Conservation (phyloP, 1,284 basidiomycete genomes). For the Chiua sp. region DNA sequence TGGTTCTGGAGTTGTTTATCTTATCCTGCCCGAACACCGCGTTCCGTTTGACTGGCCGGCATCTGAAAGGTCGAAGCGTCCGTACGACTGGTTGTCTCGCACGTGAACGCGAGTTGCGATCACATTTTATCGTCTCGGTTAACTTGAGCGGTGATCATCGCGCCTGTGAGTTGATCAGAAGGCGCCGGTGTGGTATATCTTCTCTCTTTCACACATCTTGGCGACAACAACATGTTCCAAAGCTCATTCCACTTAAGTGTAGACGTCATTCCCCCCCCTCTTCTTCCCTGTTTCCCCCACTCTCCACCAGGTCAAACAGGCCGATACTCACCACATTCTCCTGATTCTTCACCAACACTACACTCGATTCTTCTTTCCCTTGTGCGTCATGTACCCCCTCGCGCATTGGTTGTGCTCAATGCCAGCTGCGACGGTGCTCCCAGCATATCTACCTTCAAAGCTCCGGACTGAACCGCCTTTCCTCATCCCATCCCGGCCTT, state of each 20-base stretch:
- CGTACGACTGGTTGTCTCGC: slow-evolving; percentile 83
- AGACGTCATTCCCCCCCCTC: slow-evolving; percentile 68
- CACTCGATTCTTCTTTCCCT: slow-evolving; percentile 45
- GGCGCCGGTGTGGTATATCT: slow-evolving; percentile 74
- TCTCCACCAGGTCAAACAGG: not conserved
- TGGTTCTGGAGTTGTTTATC: slow-evolving; percentile 19
- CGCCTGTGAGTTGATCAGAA: slow-evolving; percentile 50
- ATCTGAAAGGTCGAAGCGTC: slow-evolving; percentile 78
- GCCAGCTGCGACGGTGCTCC: slow-evolving; percentile 55
- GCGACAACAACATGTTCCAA: slow-evolving; percentile 19
- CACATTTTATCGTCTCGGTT: slow-evolving; percentile 77
- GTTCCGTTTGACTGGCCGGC: slow-evolving; percentile 79
- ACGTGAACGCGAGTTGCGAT: slow-evolving; percentile 78
- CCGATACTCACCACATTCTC: slow-evolving; percentile 50
- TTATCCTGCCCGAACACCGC: slow-evolving; percentile 32
- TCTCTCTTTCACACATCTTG: slow-evolving; percentile 25
- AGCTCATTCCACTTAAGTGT: slow-evolving; percentile 74
- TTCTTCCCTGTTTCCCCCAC: slow-evolving; percentile 30
- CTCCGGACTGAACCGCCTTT: slow-evolving; percentile 64
- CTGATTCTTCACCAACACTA: slow-evolving; percentile 59
- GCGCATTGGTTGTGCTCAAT: slow-evolving; percentile 76
- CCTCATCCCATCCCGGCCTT: slow-evolving; percentile 8
- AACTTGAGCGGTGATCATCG: slow-evolving; percentile 64
- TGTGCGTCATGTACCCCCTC: slow-evolving; percentile 64
- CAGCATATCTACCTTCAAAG: slow-evolving; percentile 62